phyloP scores from a whole-genome alignment of 441 rosid species.

The Iberis amara region DNA sequence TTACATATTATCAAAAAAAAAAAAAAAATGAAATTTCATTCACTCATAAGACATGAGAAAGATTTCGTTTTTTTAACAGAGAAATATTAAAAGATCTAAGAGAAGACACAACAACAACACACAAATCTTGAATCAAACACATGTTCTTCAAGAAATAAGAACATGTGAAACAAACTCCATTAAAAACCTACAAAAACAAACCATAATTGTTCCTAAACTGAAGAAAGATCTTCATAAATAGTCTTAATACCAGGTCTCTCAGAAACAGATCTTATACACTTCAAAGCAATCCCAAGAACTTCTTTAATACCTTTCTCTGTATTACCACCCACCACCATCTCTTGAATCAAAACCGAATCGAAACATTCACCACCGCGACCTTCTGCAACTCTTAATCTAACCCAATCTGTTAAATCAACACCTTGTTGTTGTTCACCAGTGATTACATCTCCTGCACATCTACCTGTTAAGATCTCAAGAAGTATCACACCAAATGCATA shows the following conservation, averaged over 20 bases:
- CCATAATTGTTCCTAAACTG: slow-evolving; percentile 40
- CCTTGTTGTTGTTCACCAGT: slow-evolving; percentile 77
- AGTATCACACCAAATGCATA: slow-evolving; percentile 86
- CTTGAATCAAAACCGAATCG: slow-evolving; percentile 56
- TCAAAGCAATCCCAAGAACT: slow-evolving; percentile 73
- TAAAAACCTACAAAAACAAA: slow-evolving; percentile 22
- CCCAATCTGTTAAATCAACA: slow-evolving; percentile 86
- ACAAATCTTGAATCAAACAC: slow-evolving; percentile 15
- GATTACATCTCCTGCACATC: slow-evolving; percentile 91
- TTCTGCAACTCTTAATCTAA: slow-evolving; percentile 62
- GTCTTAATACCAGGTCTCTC: slow-evolving; percentile 97
- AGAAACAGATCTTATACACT: slow-evolving; percentile 71
- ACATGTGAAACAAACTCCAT: slow-evolving; percentile 20
- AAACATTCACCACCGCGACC: slow-evolving; percentile 67
- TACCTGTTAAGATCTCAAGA: slow-evolving; percentile 76
- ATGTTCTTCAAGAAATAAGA: slow-evolving; percentile 24
- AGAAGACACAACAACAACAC: slow-evolving; percentile 22
- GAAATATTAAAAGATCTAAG: slow-evolving; percentile 6
- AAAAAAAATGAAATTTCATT: slow-evolving; percentile 4
- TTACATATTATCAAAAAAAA: too few species aligned
- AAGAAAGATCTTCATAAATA: slow-evolving; percentile 93
- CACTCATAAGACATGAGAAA: slow-evolving; percentile 34
- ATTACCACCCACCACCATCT: slow-evolving; percentile 37
- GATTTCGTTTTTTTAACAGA: slow-evolving; percentile 19
- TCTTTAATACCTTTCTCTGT: slow-evolving; percentile 85